A percentile compares a stretch with the other conserved stretches of the same genome.
Conservation (phyloP, 1,284 basidiomycete species). For the Rhodotorula sp. region DNA sequence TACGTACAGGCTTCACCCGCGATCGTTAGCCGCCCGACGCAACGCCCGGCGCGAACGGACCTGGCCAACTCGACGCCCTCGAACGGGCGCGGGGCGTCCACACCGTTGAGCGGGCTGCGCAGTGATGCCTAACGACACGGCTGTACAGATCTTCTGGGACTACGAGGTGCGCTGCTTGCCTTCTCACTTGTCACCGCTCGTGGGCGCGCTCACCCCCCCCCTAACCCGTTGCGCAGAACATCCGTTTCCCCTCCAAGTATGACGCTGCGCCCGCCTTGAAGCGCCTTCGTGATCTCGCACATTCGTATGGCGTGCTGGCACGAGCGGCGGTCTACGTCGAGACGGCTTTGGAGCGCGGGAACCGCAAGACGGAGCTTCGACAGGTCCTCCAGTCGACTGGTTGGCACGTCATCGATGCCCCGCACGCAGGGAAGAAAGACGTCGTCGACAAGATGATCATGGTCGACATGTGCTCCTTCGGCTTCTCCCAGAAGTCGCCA, state of each 20-base stretch:
- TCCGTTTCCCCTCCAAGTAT: slow-evolving; percentile 4
- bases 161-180: slow-evolving; percentile 9
- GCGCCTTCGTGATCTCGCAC: background rate
- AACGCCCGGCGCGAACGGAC: no score
- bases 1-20: no score
- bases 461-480: slow-evolving; percentile 8
- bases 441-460: slow-evolving; percentile 26
- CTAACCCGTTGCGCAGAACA: no score
- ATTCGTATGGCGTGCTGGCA: background rate
- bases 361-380: background rate
- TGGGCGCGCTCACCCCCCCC: background rate
- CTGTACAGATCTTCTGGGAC: slow-evolving; percentile 16
- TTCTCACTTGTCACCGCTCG: no score
- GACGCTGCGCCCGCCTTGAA: background rate
- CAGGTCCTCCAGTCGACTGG: background rate
- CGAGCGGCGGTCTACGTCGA: slow-evolving; percentile 10
- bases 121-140: no score
- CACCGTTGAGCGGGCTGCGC: no score
- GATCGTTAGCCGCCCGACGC: no score
- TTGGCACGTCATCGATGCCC: slow-evolving; percentile 10
- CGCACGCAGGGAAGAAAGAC: slow-evolving; percentile 18
- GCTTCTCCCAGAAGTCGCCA: slow-evolving; percentile 21
- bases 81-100: no score
- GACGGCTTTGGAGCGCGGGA: background rate
- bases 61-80: no score